Evolutionary conservation across 2,329 filamentous ascomycete genomes (phyloP), one percentile per base, ranked within the genome.

Genomic region (Passalora sequoiae): DNA sequence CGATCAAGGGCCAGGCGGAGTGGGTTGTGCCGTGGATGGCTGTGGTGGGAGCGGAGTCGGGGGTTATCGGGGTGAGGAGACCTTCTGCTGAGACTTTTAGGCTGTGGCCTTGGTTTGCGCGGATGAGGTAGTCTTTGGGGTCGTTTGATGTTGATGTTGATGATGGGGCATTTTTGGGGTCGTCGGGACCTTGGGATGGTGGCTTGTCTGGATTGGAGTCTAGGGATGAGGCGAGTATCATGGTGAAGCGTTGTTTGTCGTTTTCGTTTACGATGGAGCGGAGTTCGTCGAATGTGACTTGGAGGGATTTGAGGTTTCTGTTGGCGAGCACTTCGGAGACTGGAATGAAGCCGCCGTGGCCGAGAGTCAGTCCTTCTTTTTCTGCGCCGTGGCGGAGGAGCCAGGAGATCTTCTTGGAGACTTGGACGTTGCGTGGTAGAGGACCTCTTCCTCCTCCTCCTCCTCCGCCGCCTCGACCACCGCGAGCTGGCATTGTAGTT

Each of bases 41-140:
- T 3, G 47, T 54, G 2, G 41, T 33, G 19, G 64, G 62, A 10
- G 55, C n/a, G 22, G 60, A 59, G 1, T 56, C 53, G 2, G 46
- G 44, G 2, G 79, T 81, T 44, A 96, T 72, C 5, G 83, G 81
- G 15, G 73, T 75, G 3, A 95, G 77, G 2, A 94, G 75, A 0
- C 76, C 76, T 35, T 83, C 78, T n/a, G 80, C 80, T 20, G 86
- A 83, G 25, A 83, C 69, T 59, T 81, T 80, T 61, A 98, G 86
- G 57, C 80, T 88, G 71, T 97, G 92, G 42, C 92, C 92, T 69
- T 97, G 92, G 61, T 94, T 95, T 20, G 92, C 92, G 59, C 92
- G 88, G 68, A 98, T 96, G 22, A 94, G 74, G 71, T 83, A 96
- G 64, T 84, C 74, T 0, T 74, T 65, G 0, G 86, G 75, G 38